These are phyloP conservation scores for Parachlorella kessleri DNA, from an alignment of 139 green algal species.

Conservation along the genomic window DNA sequence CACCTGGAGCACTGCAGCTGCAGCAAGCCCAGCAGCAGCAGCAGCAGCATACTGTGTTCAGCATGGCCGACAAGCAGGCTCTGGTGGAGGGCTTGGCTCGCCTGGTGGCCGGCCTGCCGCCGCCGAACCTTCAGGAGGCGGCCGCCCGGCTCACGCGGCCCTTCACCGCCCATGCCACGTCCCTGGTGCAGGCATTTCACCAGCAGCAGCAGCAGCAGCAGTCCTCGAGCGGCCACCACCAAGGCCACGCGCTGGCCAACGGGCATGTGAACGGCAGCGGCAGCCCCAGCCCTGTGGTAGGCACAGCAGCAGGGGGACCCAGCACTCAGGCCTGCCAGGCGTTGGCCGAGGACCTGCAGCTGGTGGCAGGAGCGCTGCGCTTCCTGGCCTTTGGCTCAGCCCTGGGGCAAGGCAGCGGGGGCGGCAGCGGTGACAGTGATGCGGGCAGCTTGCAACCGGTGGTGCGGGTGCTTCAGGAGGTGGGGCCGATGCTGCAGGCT, in stretches of 20 bases:
- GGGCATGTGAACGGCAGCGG: background rate
- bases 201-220: background rate
- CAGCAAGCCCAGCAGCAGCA: conserved; percentile 25
- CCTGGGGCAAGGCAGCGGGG: background rate
- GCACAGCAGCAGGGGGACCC: background rate
- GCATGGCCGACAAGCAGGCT: conserved; percentile 39
- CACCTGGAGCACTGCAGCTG: too few relatives aligned
- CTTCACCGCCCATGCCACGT: background rate
- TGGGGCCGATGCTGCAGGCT: conserved; percentile 43
- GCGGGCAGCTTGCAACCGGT: conserved; percentile 25
- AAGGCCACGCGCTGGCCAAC: background rate
- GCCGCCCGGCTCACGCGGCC: conserved; percentile 11
- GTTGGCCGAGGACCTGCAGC: conserved; percentile 49
- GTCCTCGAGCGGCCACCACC: too few relatives aligned
- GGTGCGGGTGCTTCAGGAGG: conserved; percentile 37
- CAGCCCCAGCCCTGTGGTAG: background rate
- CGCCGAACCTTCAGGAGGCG: conserved; percentile 26
- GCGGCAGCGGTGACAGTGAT: conserved; percentile 19
- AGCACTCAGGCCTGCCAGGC: background rate
- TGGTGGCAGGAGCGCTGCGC: conserved; percentile 52
- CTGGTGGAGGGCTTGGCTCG: conserved; percentile 68
- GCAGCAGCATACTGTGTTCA: conserved; percentile 2
- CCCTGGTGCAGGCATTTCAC: conserved; percentile 15
- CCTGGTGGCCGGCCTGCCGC: conserved; percentile 40
- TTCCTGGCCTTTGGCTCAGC: conserved; percentile 7